Conservation (phyloP, 1,284 basidiomycete genomes). For the Puccinia hordei region DNA sequence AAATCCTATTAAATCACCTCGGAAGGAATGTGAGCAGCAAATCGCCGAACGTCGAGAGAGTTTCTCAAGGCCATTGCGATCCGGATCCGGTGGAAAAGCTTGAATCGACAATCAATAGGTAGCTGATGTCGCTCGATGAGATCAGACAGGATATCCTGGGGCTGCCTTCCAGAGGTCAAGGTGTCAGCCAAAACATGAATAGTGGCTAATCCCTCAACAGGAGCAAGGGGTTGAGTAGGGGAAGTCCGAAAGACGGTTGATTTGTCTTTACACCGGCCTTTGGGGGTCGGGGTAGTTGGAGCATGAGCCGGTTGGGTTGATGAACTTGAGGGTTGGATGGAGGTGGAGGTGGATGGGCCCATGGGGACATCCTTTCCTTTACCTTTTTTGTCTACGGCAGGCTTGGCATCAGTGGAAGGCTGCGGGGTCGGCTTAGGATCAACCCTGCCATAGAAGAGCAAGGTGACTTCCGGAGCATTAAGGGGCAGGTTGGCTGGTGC, state of each 20-base stretch:
- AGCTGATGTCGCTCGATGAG: conserved; percentile 71
- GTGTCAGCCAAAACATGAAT: conserved; percentile 17
- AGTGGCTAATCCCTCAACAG: conserved; percentile 39
- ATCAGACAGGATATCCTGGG: conserved; percentile 70
- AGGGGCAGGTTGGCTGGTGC: not conserved
- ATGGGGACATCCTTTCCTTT: conserved; percentile 54
- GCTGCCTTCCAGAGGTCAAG: conserved; percentile 4
- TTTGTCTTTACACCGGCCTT: conserved; percentile 32
- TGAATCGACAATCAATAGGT: conserved; percentile 82
- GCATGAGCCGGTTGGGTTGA: conserved; percentile 21
- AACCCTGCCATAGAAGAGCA: conserved; percentile 44
- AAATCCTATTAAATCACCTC: no score
- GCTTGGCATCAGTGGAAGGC: not conserved
- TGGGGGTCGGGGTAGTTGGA: conserved; percentile 21
- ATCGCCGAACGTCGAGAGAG: no score
- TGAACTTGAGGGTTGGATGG: conserved; percentile 53
- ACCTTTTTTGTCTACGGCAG: conserved; percentile 30
- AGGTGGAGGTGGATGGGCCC: conserved; percentile 52
- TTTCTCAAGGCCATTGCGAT: no score
- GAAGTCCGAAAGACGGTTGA: not conserved
- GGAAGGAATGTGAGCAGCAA: no score
- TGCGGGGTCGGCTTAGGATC: conserved; percentile 39
- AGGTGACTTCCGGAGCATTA: conserved; percentile 27
- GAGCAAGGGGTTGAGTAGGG: not conserved
- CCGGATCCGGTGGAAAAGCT: no score